A percentile compares a stretch with the other conserved stretches of the same genome.
Conservation (phyloP, 768 basidiomycete genomes). For the Mycena belliarum region DNA sequence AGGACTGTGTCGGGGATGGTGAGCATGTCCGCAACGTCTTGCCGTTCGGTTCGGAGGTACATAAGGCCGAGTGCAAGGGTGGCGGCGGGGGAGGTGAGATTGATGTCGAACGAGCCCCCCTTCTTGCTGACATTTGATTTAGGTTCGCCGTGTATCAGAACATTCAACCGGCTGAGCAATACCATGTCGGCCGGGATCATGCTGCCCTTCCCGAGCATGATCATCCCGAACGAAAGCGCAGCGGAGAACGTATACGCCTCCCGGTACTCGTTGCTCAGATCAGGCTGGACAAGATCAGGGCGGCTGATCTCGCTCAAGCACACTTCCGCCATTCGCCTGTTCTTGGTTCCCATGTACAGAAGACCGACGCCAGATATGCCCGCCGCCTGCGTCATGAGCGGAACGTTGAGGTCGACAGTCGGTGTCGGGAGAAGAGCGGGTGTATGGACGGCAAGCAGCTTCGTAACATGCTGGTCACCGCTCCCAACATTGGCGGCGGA, state of each 20-base stretch:
- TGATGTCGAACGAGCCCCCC: slow-evolving; percentile 70
- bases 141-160: slow-evolving; percentile 77
- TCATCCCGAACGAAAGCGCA: slow-evolving; percentile 91
- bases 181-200: slow-evolving; percentile 75
- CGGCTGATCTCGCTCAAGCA: slow-evolving; percentile 83
- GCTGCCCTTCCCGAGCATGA: slow-evolving; percentile 89
- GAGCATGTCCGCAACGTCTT: slow-evolving; percentile 85
- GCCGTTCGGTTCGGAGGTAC: slow-evolving; percentile 84
- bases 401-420: slow-evolving; percentile 85
- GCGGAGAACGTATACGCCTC: slow-evolving; percentile 91
- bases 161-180: slow-evolving; percentile 65
- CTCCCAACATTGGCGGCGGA: slow-evolving; percentile 88
- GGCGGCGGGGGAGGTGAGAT: slow-evolving; percentile 89
- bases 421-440: slow-evolving; percentile 89
- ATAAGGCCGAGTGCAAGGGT: slow-evolving; percentile 89
- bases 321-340: slow-evolving; percentile 91
- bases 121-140: slow-evolving; percentile 40
- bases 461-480: slow-evolving; percentile 85
- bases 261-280: slow-evolving; percentile 84
- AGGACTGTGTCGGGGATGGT: slow-evolving; percentile 80
- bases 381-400: slow-evolving; percentile 86
- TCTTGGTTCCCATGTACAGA: slow-evolving; percentile 84
- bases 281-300: slow-evolving; percentile 74
- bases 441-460: slow-evolving; percentile 88
- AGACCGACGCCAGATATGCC: slow-evolving; percentile 87